A percentile compares a stretch with the other conserved stretches of the same genome.
phyloP scores from a whole-genome alignment of 257 asterid species.

The Rauvolfia tetraphylla region DNA sequence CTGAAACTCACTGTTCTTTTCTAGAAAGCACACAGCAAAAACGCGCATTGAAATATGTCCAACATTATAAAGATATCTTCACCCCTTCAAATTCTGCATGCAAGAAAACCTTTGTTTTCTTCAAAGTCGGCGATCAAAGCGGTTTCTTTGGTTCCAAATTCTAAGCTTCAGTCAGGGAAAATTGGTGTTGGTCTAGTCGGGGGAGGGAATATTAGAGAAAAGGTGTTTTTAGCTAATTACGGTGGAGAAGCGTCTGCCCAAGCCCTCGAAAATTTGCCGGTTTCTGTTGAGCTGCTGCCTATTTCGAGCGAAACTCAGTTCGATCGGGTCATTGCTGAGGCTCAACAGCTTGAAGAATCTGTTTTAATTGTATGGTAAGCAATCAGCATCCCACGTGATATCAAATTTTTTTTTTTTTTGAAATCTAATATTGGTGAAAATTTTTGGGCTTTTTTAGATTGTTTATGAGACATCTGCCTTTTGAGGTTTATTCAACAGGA shows the following conservation, averaged over 20 bases:
- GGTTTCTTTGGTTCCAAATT: constrained; percentile 12
- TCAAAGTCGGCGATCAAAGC: constrained; percentile 1
- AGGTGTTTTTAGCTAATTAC: constrained; percentile 16
- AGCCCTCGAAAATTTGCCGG: constrained; percentile 44
- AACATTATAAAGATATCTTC: constrained; percentile 23
- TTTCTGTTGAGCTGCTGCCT: constrained; percentile 50
- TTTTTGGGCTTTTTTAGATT: neutral
- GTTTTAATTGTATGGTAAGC: constrained; percentile 64
- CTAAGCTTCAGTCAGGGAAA: neutral
- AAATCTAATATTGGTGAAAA: neutral
- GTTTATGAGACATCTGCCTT: neutral
- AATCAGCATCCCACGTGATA: neutral
- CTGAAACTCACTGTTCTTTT: neutral
- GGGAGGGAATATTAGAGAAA: constrained; percentile 7
- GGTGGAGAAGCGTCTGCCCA: constrained; percentile 42
- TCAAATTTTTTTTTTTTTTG: neutral
- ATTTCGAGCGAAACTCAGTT: constrained; percentile 65
- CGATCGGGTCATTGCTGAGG: constrained; percentile 60
- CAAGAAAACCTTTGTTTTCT: constrained; percentile 19
- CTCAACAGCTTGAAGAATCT: constrained; percentile 58
- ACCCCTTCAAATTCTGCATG: constrained; percentile 22
- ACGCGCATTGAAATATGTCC: constrained; percentile 18
- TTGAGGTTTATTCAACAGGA: neutral
- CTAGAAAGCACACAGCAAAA: neutral
- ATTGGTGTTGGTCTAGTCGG: neutral